Conservation (phyloP, 441 rosid species). For the Capsella rubella region DNA sequence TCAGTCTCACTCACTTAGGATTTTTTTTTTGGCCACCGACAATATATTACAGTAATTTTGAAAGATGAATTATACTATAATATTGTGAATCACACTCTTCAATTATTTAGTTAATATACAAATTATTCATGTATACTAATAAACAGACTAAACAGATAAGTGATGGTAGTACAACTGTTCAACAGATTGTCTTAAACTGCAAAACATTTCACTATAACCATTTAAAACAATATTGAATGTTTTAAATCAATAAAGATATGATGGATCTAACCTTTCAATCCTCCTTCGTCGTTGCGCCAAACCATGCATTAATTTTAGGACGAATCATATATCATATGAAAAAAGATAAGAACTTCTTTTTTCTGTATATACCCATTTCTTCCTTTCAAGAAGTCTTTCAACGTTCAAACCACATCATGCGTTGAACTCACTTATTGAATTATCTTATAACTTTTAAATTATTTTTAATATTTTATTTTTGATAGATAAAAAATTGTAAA, state of each 20-base stretch:
- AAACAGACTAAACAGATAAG: background rate
- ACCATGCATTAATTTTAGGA: slow-evolving; percentile 1
- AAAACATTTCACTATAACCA: background rate
- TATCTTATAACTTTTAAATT: too few relatives aligned
- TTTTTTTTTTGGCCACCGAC: background rate
- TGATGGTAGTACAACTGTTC: background rate
- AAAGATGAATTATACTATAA: background rate
- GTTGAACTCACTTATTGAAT: too few relatives aligned
- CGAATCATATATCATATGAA: background rate
- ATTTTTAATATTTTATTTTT: too few relatives aligned
- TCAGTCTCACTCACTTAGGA: too few relatives aligned
- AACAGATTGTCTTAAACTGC: background rate
- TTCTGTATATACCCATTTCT: too few relatives aligned
- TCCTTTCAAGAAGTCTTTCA: too few relatives aligned
- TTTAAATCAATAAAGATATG: background rate
- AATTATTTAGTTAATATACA: background rate
- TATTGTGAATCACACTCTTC: background rate
- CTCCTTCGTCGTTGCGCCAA: background rate
- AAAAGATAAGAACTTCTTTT: background rate
- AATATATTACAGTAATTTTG: background rate
- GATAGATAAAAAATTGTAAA: too few relatives aligned
- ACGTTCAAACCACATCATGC: too few relatives aligned
- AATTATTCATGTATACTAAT: background rate
- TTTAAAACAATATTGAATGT: too few relatives aligned
- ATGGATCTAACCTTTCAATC: background rate